Evolutionary conservation across 1,284 basidiomycete species (phyloP).

Genomic region (Filobasidium uniguttulatum): DNA sequence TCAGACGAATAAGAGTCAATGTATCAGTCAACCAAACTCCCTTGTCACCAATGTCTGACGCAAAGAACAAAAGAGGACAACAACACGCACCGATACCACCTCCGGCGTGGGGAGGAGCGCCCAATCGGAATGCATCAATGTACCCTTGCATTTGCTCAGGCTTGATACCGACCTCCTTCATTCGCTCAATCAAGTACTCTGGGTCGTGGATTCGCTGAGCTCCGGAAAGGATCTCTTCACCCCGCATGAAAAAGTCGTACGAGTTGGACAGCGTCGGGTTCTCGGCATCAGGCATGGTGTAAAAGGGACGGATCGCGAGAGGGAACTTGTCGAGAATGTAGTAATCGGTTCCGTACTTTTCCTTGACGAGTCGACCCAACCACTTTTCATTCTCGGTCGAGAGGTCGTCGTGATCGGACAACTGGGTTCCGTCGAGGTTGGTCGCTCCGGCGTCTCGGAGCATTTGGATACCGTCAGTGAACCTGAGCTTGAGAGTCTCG

Average conservation of each 20-base stretch:
- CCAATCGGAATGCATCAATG: slow-evolving; percentile 85
- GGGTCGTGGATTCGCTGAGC: slow-evolving; percentile 96
- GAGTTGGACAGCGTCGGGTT: slow-evolving; percentile 90
- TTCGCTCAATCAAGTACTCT: slow-evolving; percentile 62
- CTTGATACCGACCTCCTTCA: slow-evolving; percentile 58
- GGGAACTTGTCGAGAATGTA: slow-evolving; percentile 98
- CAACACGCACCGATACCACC: slow-evolving; percentile 45
- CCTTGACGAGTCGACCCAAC: slow-evolving; percentile 75
- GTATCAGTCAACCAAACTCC: no score
- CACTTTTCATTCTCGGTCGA: slow-evolving; percentile 70
- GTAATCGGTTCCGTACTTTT: slow-evolving; percentile 92
- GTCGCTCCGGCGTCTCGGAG: slow-evolving; percentile 41
- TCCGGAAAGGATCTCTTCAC: slow-evolving; percentile 94
- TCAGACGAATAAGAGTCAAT: no score
- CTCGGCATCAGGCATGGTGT: slow-evolving; percentile 89
- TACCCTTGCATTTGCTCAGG: slow-evolving; percentile 80
- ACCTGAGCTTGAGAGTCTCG: slow-evolving; percentile 32
- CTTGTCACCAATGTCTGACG: no score
- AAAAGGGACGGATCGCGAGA: slow-evolving; percentile 84
- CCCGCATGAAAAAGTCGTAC: slow-evolving; percentile 99
- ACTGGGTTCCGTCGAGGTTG: slow-evolving; percentile 38
- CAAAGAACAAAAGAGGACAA: slow-evolving; percentile 12
- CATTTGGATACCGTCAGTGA: slow-evolving; percentile 40
- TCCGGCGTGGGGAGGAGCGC: slow-evolving; percentile 65
- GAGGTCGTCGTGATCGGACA: slow-evolving; percentile 69